These are phyloP conservation scores for Fraxinus sp. DNA, from an alignment of 305 asterid species.

Conservation along the genomic window DNA sequence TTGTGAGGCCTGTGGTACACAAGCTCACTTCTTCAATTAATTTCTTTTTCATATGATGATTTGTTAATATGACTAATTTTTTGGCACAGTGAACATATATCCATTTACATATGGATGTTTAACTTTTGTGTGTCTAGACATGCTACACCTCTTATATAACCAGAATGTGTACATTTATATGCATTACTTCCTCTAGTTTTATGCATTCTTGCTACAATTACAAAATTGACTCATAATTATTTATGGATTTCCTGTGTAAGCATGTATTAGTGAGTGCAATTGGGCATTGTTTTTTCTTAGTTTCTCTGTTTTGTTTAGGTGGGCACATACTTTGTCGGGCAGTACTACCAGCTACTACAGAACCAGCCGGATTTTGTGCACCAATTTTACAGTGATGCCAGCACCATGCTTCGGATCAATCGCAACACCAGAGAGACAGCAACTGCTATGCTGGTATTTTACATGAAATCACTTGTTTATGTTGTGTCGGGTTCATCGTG, in stretches of 20 bases:
- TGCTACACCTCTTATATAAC: neutral
- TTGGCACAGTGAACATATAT: neutral
- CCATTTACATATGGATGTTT: neutral
- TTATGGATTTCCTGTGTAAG: neutral
- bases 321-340: conserved; percentile 95
- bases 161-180: neutral
- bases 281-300: conserved; percentile 16
- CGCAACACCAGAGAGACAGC: conserved; percentile 78
- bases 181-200: neutral
- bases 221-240: neutral
- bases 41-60: neutral
- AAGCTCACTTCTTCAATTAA: neutral
- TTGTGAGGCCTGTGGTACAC: neutral
- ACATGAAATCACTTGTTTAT: conserved; percentile 20
- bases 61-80: neutral
- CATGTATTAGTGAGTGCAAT: conserved; percentile 4
- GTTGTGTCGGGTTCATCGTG: neutral
- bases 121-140: neutral
- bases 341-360: conserved; percentile 90
- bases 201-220: neutral
- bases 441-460: conserved; percentile 71
- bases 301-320: conserved; percentile 51
- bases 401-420: conserved; percentile 92
- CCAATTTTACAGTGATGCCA: conserved; percentile 84
- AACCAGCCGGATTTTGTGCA: conserved; percentile 78